phyloP scores from a whole-genome alignment of 2,329 filamentous ascomycete genomes.

The Botrytis elliptica region DNA sequence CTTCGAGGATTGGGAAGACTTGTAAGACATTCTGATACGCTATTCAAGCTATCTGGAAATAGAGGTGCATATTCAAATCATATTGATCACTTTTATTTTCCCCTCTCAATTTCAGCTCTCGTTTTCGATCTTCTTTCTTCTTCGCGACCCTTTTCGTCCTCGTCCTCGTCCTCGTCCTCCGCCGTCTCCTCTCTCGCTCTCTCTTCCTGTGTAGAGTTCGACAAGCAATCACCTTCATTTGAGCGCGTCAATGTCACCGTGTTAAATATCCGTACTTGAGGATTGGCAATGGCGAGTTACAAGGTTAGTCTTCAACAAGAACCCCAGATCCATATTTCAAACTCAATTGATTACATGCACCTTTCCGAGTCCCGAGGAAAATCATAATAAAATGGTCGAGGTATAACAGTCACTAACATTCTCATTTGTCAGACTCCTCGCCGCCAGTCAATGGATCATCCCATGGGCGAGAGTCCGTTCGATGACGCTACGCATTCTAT shows the following conservation, averaged over 20 bases:
- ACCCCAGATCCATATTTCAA: conserved; percentile 12
- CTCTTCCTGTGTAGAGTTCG: not conserved
- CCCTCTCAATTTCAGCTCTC: not conserved
- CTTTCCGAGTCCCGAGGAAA: not conserved
- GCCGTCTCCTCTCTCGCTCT: not conserved
- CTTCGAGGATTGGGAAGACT: not conserved
- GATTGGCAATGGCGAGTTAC: conserved; percentile 21
- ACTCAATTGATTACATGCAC: conserved; percentile 2
- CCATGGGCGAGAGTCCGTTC: conserved; percentile 21
- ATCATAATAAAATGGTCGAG: not conserved
- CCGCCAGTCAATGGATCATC: conserved; percentile 22
- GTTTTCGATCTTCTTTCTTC: conserved; percentile 12
- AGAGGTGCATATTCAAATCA: conserved; percentile 13
- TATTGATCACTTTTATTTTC: conserved; percentile 8
- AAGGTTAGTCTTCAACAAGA: conserved; percentile 14
- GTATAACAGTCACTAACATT: conserved; percentile 9
- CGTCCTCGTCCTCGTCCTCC: not conserved
- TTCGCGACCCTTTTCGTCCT: conserved; percentile 5
- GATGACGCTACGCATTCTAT: conserved; percentile 15
- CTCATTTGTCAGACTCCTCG: conserved; percentile 19
- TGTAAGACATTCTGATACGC: conserved; percentile 17
- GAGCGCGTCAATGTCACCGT: conserved; percentile 21
- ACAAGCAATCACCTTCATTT: not conserved
- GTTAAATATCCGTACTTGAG: conserved; percentile 4
- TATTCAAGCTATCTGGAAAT: not conserved